A percentile compares a stretch with the other conserved stretches of the same genome.
phyloP scores from a whole-genome alignment of 768 basidiomycete species.

The Hysterangium stoloniferum region DNA sequence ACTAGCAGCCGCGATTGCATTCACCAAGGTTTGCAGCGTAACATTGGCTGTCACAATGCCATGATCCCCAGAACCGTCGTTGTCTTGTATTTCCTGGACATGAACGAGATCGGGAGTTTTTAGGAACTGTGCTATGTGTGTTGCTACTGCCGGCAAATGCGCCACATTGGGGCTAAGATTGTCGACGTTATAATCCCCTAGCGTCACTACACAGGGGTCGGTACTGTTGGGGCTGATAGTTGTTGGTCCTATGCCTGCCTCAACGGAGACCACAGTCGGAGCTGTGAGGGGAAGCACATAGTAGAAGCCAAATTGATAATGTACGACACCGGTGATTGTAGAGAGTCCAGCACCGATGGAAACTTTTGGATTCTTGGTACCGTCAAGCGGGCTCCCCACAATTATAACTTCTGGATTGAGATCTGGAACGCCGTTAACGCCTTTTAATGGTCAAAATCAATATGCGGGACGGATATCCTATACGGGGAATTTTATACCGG shows the following conservation, averaged over 20 bases:
- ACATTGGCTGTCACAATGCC: conserved; percentile 46
- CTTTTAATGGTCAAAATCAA: conserved; percentile 17
- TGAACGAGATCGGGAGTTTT: conserved; percentile 51
- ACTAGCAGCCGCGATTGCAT: conserved; percentile 35
- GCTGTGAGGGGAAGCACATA: conserved; percentile 52
- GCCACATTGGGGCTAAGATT: conserved; percentile 43
- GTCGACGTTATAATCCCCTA: conserved; percentile 60
- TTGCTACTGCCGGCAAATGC: conserved; percentile 41
- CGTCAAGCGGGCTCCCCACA: conserved; percentile 47
- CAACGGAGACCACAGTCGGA: conserved; percentile 35
- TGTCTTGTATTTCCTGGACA: conserved; percentile 59
- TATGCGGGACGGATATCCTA: neutral
- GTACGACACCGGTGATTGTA: conserved; percentile 49
- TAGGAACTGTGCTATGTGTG: conserved; percentile 44
- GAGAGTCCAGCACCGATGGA: conserved; percentile 38
- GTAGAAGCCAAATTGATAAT: conserved; percentile 49
- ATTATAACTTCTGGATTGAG: conserved; percentile 51
- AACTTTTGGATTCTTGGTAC: conserved; percentile 40
- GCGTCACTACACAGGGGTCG: conserved; percentile 39
- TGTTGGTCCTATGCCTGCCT: conserved; percentile 32
- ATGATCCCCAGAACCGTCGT: conserved; percentile 43
- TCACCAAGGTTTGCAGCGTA: conserved; percentile 42
- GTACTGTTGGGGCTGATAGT: conserved; percentile 26
- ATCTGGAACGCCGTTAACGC: conserved; percentile 46
- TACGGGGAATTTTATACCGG: conserved; percentile 25